A percentile compares a stretch with the other conserved stretches of the same genome.
Evolutionary conservation across 2,329 filamentous ascomycete genomes (phyloP).

Genomic region (Paradendryphiella salina): DNA sequence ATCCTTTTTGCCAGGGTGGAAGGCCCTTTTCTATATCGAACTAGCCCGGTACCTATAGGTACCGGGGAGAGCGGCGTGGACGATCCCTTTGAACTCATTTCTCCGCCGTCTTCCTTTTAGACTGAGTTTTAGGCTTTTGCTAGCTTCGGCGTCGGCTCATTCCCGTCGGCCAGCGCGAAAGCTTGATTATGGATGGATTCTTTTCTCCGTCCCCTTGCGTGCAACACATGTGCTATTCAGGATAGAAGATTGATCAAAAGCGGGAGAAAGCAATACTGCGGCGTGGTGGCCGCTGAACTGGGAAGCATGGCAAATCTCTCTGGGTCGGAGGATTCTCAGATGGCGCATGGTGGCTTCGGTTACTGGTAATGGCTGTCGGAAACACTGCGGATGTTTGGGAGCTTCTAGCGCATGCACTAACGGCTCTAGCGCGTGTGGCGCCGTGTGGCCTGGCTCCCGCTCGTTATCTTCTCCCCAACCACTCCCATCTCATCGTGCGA

Average conservation of each 20-base stretch:
- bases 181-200: not conserved
- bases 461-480: not conserved
- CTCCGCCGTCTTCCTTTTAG: conserved; percentile 2
- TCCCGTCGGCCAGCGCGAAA: not conserved
- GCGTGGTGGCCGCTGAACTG: no score
- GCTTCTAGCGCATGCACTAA: conserved; percentile 2
- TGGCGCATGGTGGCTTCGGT: conserved; percentile 2
- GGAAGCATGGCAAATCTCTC: not conserved
- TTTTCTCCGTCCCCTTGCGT: not conserved
- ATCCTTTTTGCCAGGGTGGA: not conserved
- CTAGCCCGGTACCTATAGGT: not conserved
- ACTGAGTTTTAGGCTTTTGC: conserved; percentile 1
- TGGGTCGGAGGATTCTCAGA: not conserved
- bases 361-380: not conserved
- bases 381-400: not conserved
- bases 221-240: no score
- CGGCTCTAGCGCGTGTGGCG: not conserved
- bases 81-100: not conserved
- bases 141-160: not conserved
- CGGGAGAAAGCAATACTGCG: no score
- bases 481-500: not conserved
- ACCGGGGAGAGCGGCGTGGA: not conserved
- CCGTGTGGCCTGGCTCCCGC: not conserved
- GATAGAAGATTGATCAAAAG: no score
- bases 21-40: not conserved